phyloP scores from a whole-genome alignment of 179 eudicot species.

The Nepenthes alata region DNA sequence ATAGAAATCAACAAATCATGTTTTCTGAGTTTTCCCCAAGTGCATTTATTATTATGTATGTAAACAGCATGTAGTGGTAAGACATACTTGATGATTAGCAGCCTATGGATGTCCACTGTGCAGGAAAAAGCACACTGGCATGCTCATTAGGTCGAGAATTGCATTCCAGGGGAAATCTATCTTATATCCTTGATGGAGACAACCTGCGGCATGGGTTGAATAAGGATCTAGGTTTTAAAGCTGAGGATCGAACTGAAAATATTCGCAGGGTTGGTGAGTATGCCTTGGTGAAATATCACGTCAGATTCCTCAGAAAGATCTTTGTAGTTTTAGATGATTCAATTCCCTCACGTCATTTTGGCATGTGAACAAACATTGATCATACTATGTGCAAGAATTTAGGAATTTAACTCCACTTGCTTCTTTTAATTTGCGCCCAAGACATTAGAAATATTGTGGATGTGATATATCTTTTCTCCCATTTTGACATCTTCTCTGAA shows the following conservation, averaged over 20 bases:
- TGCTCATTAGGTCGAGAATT: conserved; percentile 63
- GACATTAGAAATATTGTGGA: no score
- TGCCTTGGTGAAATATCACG: neutral
- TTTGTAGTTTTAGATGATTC: neutral
- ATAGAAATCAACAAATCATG: no score
- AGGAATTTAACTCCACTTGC: no score
- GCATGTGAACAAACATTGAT: no score
- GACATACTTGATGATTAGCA: neutral
- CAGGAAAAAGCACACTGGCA: conserved; percentile 95
- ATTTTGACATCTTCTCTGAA: no score
- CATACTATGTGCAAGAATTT: no score
- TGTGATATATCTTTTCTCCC: no score
- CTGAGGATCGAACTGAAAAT: conserved; percentile 81
- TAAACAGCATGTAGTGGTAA: no score
- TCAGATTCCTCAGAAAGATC: neutral
- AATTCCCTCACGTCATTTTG: no score
- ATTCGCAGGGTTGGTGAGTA: conserved; percentile 89
- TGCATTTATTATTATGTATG: no score
- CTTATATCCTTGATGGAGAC: conserved; percentile 89
- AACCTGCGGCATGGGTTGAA: conserved; percentile 85
- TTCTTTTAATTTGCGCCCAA: no score
- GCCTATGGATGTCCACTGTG: neutral
- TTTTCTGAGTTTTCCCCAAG: no score
- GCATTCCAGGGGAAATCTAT: conserved; percentile 71
- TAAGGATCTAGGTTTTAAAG: conserved; percentile 71